A percentile compares a stretch with the other conserved stretches of the same genome.
phyloP scores from a whole-genome alignment of 139 green algal genomes.

The Coelastrella sp. region DNA sequence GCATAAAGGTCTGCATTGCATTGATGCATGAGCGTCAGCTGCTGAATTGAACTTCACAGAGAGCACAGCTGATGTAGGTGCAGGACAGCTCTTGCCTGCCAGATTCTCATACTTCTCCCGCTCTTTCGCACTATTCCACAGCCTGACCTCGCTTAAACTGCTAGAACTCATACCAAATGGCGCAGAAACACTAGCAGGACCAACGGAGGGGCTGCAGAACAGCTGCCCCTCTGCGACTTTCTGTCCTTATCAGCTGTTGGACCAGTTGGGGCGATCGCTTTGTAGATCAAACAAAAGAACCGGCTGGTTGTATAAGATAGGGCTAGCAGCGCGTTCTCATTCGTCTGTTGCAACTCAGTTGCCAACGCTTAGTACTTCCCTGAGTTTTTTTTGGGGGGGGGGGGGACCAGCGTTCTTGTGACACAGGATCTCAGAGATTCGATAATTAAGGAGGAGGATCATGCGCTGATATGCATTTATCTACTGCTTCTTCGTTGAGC shows the following conservation, averaged over 20 bases:
- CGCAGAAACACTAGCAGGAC: not conserved
- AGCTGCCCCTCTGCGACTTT: not conserved
- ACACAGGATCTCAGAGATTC: not conserved
- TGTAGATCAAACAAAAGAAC: no score
- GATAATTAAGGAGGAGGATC: not conserved
- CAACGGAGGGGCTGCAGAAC: not conserved
- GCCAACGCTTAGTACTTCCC: not conserved
- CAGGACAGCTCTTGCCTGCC: slow-evolving; percentile 58
- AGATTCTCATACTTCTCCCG: slow-evolving; percentile 83
- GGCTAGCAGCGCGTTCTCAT: no score
- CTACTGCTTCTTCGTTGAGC: not conserved
- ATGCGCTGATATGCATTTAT: not conserved
- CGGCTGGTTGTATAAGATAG: no score
- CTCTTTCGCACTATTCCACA: slow-evolving; percentile 84
- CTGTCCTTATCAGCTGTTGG: not conserved
- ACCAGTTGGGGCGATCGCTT: not conserved
- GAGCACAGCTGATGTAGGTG: not conserved
- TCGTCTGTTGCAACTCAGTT: no score
- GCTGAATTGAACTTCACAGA: not conserved
- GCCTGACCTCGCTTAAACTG: slow-evolving; percentile 54
- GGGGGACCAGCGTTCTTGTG: not conserved
- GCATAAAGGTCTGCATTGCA: slow-evolving; percentile 84
- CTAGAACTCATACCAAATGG: not conserved
- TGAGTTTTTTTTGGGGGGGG: no score
- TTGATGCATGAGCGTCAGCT: not conserved